phyloP scores from a whole-genome alignment of 2,329 filamentous ascomycete species.

The Stenocarpella maydis region DNA sequence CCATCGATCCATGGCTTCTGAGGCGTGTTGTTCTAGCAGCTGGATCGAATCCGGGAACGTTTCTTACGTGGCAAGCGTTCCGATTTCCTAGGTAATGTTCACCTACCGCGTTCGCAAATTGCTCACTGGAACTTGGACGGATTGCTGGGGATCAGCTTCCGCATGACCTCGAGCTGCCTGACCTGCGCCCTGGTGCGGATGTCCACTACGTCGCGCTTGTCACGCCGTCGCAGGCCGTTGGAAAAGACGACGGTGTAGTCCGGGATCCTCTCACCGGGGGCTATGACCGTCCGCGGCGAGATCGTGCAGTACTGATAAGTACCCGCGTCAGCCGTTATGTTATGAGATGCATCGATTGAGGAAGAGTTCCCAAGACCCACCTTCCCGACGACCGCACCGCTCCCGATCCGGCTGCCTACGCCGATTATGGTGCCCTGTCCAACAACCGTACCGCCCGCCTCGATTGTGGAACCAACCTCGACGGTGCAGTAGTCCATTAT shows the following conservation, averaged over 20 bases:
- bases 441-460: conserved; percentile 68
- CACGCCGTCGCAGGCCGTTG: conserved; percentile 64
- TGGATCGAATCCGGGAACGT: background rate
- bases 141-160: conserved; percentile 72
- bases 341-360: conserved; percentile 16
- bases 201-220: conserved; percentile 68
- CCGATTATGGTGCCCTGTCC: conserved; percentile 68
- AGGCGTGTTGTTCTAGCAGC: background rate
- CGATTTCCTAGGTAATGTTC: background rate
- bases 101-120: background rate
- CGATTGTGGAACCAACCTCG: conserved; percentile 67
- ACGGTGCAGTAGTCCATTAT: conserved; percentile 69
- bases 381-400: conserved; percentile 69
- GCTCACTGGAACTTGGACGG: conserved; percentile 57
- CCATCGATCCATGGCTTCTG: background rate
- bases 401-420: conserved; percentile 66
- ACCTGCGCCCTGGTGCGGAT: conserved; percentile 70
- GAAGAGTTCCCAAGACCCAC: conserved; percentile 48
- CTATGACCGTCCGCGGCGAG: conserved; percentile 68
- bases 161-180: conserved; percentile 73
- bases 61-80: background rate
- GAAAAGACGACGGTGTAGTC: conserved; percentile 77
- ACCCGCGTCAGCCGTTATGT: background rate
- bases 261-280: conserved; percentile 64
- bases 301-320: conserved; percentile 70